These are phyloP conservation scores for Colletotrichum spinosum DNA, from an alignment of 2,329 filamentous ascomycete genomes.

Conservation along the genomic window DNA sequence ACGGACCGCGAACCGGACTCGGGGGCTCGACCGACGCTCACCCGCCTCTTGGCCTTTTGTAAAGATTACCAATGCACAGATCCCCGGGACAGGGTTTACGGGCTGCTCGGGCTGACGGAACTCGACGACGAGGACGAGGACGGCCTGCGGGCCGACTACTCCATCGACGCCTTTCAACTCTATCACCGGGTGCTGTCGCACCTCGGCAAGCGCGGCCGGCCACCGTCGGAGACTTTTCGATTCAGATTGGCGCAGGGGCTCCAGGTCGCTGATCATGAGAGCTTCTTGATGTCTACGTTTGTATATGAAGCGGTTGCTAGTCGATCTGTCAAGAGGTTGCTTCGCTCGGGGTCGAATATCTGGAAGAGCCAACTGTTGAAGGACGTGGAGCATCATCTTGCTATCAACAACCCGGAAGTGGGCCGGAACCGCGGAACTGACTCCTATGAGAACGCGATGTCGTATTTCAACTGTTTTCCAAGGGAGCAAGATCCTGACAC, in stretches of 20 bases:
- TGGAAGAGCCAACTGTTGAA: constrained; percentile 9
- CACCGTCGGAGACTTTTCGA: not conserved
- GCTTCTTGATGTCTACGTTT: constrained; percentile 3
- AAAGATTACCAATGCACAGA: constrained; percentile 37
- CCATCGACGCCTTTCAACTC: constrained; percentile 13
- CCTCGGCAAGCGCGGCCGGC: not conserved
- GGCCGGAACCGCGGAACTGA: not conserved
- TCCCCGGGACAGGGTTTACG: constrained; percentile 42
- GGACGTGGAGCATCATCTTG: not conserved
- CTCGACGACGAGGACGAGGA: not conserved
- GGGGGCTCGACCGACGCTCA: constrained; percentile 36
- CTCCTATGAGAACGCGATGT: not conserved
- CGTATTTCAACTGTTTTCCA: not conserved
- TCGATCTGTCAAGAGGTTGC: not conserved
- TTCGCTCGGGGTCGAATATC: constrained; percentile 5
- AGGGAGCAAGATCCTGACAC: not conserved
- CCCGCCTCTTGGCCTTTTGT: constrained; percentile 38
- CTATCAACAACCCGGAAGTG: not conserved
- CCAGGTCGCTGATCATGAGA: not conserved
- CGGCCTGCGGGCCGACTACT: constrained; percentile 10
- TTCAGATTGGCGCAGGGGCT: constrained; percentile 10
- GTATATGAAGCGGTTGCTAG: constrained; percentile 11
- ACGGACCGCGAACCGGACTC: constrained; percentile 14
- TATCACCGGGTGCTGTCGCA: constrained; percentile 26
- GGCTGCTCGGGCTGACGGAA: constrained; percentile 39